Evolutionary conservation across 148 eudicot species (phyloP), one percentile per base, ranked within the genome.

Genomic region (Drosera capensis): DNA sequence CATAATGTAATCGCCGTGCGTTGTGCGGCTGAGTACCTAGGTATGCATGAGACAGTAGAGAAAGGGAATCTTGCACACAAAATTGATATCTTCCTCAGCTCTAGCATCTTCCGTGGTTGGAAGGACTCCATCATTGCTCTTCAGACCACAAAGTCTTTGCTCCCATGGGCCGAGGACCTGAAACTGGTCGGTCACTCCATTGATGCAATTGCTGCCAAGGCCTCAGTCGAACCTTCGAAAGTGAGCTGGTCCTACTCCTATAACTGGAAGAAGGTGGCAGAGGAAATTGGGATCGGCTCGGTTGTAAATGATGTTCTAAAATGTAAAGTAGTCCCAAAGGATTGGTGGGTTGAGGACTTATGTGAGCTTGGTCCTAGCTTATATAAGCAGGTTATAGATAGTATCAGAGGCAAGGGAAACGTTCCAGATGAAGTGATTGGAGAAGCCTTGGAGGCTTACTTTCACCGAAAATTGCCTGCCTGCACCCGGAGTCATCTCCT

Each of bases 331-430:
- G 78, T 84, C 21, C 99, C 99, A 2, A 71, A 53, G 19, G 95
- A 90, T 45, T 90, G 99, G 99, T 90, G 95, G 95, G 93, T 79
- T 26, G 99, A 90, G 76, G 99, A 90, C 54, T 62, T 90, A 48
- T 75, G 80, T 54, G 95, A 80, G 68, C 86, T 90, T 43, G 99
- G 78, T 43, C 57, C 74, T 51, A 82, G 71, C 53, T 57, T 73
- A 19, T 90, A 77, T 44, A 63, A 68, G 45, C 74, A 64, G 41
- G 78, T 84, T 4, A 68, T 90, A 1, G 23, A 40, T 14, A 62
- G 60, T 20, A 78, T 90, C 26, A 78, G 69, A 58, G 70, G 36
- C 41, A 69, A 70, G 64, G 80, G 72, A 28, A 49, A 43, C 25
- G 34, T 80, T 39, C 57, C 71, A 17, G 51, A 54, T 51, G 95